Base-by-base conservation (phyloP, 495 filamentous ascomycete genomes). In the Xylaria acuta region DNA sequence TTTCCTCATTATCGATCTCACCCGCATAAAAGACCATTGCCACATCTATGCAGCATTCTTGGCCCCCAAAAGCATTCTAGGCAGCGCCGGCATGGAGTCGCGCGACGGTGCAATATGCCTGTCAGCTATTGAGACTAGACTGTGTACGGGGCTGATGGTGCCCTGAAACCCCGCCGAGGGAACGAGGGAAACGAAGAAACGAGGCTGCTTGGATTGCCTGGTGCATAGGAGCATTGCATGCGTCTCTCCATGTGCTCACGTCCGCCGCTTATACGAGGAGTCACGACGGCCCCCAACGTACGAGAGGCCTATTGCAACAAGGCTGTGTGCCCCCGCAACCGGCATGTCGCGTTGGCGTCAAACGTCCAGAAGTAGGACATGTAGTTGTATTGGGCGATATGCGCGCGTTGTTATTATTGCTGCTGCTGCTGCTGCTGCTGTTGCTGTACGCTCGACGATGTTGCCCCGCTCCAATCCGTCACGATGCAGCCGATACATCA, bases 61-160 rank as follows among this genome's bases (percentile, higher is more conserved):
- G n/a, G 34, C 69, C 59, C 69, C 47, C 36, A 38, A 71, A 63
- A 32, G 34, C 22, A 25, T 49, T 43, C 38, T 36, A 58, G 27
- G 54, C 36, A 51, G 11, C 22, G 30, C 40, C 58, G 53, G 53
- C 67, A 60, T 54, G 5, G 20, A 16, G 25, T 34, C 16, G 30
- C 47, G 30, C 38, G n/a, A 30, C 16, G 20, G 56, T 49, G 45
- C 38, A 41, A 7, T 22, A 63, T 53, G 58, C 58, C 36, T 20
- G 41, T 62, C 27, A 62, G 58, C 22, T 27, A 60, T 51, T 41
- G 43, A 43, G 27, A 58, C 30, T n/a, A 30, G 27, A 47, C 51
- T 14, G 1, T 12, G 2, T 27, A 27, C 5, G 20, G 45, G 27
- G 20, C 8, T 20, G 27, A 20, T n/a, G n/a, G n/a, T n/a, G n/a